Evolutionary conservation across 495 filamentous ascomycete genomes (phyloP).

Genomic region (Sordaria brevicollis): DNA sequence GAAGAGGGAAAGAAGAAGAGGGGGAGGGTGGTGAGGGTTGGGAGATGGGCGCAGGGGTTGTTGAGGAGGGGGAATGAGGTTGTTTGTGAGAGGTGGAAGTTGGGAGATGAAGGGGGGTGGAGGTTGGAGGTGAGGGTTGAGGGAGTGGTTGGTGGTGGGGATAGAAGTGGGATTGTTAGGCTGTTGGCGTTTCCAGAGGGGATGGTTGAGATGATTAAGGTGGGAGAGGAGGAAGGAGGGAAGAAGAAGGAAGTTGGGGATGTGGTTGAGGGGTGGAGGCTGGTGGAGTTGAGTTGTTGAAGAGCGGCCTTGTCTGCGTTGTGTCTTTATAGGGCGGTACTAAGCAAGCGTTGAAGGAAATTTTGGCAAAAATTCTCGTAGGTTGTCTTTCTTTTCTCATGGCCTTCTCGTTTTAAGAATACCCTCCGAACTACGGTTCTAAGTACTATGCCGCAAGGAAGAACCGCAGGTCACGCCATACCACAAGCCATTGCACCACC

Average conservation of each 20-base stretch:
- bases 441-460: not conserved
- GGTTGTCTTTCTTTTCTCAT: no score
- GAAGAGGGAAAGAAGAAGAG: not conserved
- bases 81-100: slow-evolving; percentile 2
- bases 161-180: not conserved
- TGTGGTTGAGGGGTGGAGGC: not conserved
- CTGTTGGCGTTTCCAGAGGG: not conserved
- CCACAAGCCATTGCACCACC: not conserved
- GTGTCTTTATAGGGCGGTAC: no score
- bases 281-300: not conserved
- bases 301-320: not conserved
- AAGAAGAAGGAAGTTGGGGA: not conserved
- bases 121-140: slow-evolving; percentile 6
- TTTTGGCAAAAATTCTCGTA: no score
- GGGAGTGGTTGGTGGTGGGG: slow-evolving; percentile 8
- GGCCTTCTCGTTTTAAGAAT: no score
- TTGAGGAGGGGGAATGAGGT: slow-evolving; percentile 5
- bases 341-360: no score
- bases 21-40: slow-evolving; percentile 26
- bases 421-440: no score
- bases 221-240: not conserved
- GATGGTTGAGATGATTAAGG: not conserved
- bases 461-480: not conserved
- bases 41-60: slow-evolving; percentile 32
- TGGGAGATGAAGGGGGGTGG: slow-evolving; percentile 7